Evolutionary conservation across 2,329 filamentous ascomycete genomes (phyloP).

Genomic region (Fusarium sp.): DNA sequence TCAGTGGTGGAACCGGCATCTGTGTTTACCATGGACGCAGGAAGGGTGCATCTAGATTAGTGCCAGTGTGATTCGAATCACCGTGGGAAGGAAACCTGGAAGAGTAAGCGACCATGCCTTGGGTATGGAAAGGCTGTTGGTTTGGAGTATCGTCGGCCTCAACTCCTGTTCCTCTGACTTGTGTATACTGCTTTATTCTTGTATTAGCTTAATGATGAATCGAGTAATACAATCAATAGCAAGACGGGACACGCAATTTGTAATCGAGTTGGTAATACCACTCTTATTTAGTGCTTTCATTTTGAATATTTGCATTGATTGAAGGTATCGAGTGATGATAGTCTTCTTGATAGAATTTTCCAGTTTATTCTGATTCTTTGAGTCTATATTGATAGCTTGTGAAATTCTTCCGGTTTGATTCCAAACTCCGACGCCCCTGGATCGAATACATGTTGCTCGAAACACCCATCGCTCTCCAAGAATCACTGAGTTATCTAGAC

Average conservation of each 20-base stretch:
- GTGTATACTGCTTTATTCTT: not conserved
- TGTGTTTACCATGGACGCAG: constrained; percentile 63
- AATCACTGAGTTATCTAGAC: not conserved
- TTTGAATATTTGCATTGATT: not conserved
- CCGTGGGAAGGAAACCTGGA: not conserved
- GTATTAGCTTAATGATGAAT: not conserved
- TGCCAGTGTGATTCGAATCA: not conserved
- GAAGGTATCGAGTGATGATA: not conserved
- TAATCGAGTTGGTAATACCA: not conserved
- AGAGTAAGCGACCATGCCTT: not conserved
- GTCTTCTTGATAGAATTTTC: not conserved
- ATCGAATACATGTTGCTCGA: not conserved
- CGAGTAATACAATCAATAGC: not conserved
- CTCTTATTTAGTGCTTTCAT: not conserved
- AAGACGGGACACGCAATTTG: not conserved
- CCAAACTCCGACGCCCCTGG: not conserved
- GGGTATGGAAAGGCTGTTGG: not conserved
- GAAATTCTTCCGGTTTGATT: not conserved
- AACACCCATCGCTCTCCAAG: not conserved
- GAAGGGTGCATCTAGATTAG: constrained; percentile 30
- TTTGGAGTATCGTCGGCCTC: not conserved
- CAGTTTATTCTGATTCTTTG: too few relatives aligned
- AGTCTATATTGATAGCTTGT: not conserved
- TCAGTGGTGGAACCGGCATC: constrained; percentile 58
- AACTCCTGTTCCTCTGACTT: not conserved